Base-by-base conservation (phyloP, 176 grass and related monocot species). In the Chrysopogon serrulatus region DNA sequence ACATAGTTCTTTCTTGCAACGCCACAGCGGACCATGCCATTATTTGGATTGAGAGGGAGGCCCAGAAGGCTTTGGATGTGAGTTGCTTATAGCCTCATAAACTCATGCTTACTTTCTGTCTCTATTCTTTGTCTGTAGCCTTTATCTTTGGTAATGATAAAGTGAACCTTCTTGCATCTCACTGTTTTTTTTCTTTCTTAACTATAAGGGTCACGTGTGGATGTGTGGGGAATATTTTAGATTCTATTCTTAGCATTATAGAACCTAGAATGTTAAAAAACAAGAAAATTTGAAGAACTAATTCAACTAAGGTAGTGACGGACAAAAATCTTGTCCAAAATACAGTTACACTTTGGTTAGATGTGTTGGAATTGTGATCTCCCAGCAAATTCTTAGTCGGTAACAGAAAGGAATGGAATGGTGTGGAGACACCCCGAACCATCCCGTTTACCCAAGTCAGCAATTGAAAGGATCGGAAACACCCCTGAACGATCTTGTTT, bases 1-100 rank as follows among this genome's bases (percentile, higher is more conserved):
- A 95, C 48, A 91, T 98, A 35, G 87, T 98, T 60, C 93, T 98
- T 89, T 98, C 95, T 39, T 98, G 95, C 82, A 98, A 98, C 10
- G 96, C 96, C 61, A 98, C 93, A 39, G 81, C 71, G 59, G 96
- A 98, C 34, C 96, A 98, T 84, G 92, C 85, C 63, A 92, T 98
- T 57, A 72, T 98, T 83, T 93, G 90, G 86, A 95, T 98, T 13
- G 86, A 93, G 82, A 91, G 85, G 76, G 96, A 95, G 90, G 91
- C 91, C 15, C 88, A 91, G 44, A 92, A 77, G 76, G 96, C 96
- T 79, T 84, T 98, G 79, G 92, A 95, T 82, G 92, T 98, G 91
- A 83, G 88, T 86, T 84, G 26, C 71, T 74, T 40, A n/a, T 24
- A 60, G 4, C 24, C 56, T 60, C 27, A 26, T 59, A 41, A 53